Percentiles rank a stretch among this genome's conserved stretches.
Evolutionary conservation across 1,284 basidiomycete species (phyloP).

Genomic region (Trametes pubescens): DNA sequence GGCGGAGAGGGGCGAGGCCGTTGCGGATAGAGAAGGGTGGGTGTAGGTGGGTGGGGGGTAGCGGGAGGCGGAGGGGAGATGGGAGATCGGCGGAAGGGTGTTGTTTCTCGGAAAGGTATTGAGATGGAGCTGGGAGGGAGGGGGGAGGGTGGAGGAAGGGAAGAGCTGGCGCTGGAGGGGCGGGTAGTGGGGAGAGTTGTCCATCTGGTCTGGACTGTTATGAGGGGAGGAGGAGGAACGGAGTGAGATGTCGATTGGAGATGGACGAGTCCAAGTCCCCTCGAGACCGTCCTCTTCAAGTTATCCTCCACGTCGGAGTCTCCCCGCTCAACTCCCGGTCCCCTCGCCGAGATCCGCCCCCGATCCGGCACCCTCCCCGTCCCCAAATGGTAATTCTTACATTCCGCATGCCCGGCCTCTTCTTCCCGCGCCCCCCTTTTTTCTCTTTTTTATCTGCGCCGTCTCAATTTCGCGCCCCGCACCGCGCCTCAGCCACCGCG

Average conservation of each 20-base stretch:
- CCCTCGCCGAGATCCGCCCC: slow-evolving; percentile 23
- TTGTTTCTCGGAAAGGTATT: slow-evolving; percentile 46
- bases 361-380: slow-evolving; percentile 12
- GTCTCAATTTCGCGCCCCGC: slow-evolving; percentile 11
- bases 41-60: slow-evolving; percentile 47
- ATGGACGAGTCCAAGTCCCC: slow-evolving; percentile 9
- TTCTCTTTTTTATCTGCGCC: slow-evolving; percentile 11
- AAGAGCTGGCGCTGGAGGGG: slow-evolving; percentile 41
- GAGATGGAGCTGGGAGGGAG: slow-evolving; percentile 55
- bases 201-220: slow-evolving; percentile 38
- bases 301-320: slow-evolving; percentile 10
- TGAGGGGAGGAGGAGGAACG: slow-evolving; percentile 26
- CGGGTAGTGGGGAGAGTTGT: slow-evolving; percentile 41
- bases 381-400: slow-evolving; percentile 20
- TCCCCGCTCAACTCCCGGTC: slow-evolving; percentile 4
- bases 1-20: slow-evolving; percentile 42
- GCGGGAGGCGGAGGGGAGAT: slow-evolving; percentile 39
- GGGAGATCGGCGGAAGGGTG: slow-evolving; percentile 49
- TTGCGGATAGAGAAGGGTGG: slow-evolving; percentile 44
- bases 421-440: slow-evolving; percentile 7
- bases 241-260: slow-evolving; percentile 18
- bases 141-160: slow-evolving; percentile 51
- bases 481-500: neutral
- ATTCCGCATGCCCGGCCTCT: slow-evolving; percentile 14
- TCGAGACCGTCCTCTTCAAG: slow-evolving; percentile 11